Conservation (phyloP, 257 asterid species). For the Salvia splendens region DNA sequence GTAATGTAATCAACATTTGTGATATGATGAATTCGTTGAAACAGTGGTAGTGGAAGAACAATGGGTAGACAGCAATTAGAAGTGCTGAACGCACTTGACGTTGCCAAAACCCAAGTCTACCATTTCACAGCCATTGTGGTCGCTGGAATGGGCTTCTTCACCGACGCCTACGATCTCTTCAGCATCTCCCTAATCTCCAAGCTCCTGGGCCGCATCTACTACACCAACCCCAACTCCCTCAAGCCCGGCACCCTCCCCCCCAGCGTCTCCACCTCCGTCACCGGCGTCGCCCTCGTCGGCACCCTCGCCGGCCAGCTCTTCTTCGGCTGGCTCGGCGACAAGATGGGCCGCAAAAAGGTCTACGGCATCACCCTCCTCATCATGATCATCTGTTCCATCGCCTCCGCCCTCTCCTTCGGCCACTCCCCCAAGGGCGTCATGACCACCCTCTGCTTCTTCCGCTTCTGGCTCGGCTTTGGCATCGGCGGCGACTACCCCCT, state of each 20-base stretch:
- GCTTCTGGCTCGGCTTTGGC: slow-evolving; percentile 62
- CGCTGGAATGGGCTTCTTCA: slow-evolving; percentile 76
- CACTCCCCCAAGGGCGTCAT: slow-evolving; percentile 40
- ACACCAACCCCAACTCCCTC: slow-evolving; percentile 32
- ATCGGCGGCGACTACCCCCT: slow-evolving; percentile 60
- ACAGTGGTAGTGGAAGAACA: background rate
- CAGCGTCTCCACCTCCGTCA: slow-evolving; percentile 41
- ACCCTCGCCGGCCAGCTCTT: slow-evolving; percentile 50
- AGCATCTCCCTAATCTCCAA: slow-evolving; percentile 47
- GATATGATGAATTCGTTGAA: background rate
- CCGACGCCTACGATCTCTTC: slow-evolving; percentile 67
- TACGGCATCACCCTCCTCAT: slow-evolving; percentile 52
- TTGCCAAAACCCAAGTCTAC: slow-evolving; percentile 63
- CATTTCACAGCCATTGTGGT: slow-evolving; percentile 63
- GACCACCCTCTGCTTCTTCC: slow-evolving; percentile 54
- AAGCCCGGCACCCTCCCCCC: slow-evolving; percentile 55
- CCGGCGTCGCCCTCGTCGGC: slow-evolving; percentile 51
- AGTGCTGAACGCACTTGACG: slow-evolving; percentile 65
- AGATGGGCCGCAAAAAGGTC: slow-evolving; percentile 46
- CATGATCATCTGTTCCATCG: slow-evolving; percentile 47
- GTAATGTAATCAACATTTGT: too few species aligned
- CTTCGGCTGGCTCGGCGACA: slow-evolving; percentile 56
- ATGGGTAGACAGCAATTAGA: slow-evolving; percentile 48
- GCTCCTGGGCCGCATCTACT: slow-evolving; percentile 58
- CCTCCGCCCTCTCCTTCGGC: slow-evolving; percentile 49